Percentiles rank a stretch among this genome's conserved stretches.
phyloP scores from a whole-genome alignment of 2,329 filamentous ascomycete species.

The Colletotrichum gigasporum region DNA sequence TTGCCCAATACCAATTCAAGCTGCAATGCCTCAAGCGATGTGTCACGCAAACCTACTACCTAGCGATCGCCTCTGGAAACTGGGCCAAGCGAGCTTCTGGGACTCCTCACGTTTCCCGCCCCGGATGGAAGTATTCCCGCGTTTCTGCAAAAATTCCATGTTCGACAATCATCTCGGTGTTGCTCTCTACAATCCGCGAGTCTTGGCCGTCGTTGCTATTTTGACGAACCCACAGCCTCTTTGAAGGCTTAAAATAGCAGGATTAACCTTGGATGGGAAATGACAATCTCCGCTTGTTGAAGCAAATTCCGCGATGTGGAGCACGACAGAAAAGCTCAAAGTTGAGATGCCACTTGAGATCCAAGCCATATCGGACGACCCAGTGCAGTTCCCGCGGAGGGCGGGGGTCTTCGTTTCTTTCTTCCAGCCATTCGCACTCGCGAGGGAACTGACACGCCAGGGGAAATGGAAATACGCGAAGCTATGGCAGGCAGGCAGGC shows the following conservation, averaged over 20 bases:
- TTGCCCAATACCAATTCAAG: not conserved
- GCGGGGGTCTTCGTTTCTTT: not conserved
- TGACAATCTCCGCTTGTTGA: constrained; percentile 20
- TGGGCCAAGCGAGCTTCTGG: not conserved
- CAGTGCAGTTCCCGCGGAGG: not conserved
- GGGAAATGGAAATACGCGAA: not conserved
- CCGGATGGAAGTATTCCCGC: not conserved
- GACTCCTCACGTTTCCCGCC: not conserved
- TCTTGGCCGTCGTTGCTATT: constrained; percentile 14
- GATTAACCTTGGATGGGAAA: constrained; percentile 26
- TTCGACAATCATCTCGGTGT: constrained; percentile 14
- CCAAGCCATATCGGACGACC: constrained; percentile 28
- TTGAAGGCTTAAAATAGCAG: constrained; percentile 12
- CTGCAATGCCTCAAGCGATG: not conserved
- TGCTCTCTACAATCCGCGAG: not conserved
- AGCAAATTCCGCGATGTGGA: constrained; percentile 14
- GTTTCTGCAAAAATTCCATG: not conserved
- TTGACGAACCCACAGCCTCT: constrained; percentile 1
- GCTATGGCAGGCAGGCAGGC: not conserved
- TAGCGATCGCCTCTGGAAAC: not conserved
- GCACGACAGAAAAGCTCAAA: constrained; percentile 1
- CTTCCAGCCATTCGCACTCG: not conserved
- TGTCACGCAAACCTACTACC: not conserved
- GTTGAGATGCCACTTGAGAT: constrained; percentile 12
- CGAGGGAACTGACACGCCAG: not conserved